A percentile compares a stretch with the other conserved stretches of the same genome.
phyloP scores from a whole-genome alignment of 768 basidiomycete species.

The Podaxis mareebaensis region DNA sequence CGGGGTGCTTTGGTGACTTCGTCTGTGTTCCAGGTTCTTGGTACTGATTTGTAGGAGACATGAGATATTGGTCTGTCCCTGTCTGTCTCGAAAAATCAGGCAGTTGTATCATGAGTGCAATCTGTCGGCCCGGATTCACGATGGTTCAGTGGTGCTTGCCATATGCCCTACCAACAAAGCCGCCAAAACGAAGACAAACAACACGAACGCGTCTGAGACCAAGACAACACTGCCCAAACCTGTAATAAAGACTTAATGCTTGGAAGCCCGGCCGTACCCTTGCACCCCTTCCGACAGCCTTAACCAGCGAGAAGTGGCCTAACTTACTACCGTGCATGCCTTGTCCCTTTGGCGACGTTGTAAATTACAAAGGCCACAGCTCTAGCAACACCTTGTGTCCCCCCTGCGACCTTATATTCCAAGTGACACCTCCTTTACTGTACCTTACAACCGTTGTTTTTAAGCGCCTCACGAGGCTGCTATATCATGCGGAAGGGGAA shows the following conservation, averaged over 20 bases:
- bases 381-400: slow-evolving; percentile 7
- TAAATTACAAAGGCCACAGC: background rate
- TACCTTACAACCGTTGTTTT: background rate
- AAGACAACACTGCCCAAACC: background rate
- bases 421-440: background rate
- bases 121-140: no score
- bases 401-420: slow-evolving; percentile 1
- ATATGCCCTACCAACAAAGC: background rate
- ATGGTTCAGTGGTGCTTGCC: no score
- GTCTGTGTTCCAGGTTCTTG: no score
- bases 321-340: background rate
- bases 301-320: background rate
- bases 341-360: slow-evolving; percentile 3
- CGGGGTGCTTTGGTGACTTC: no score
- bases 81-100: no score
- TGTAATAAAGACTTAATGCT: slow-evolving; percentile 7
- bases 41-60: no score
- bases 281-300: background rate
- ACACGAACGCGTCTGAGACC: background rate
- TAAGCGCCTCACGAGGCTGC: background rate
- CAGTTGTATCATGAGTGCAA: no score
- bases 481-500: slow-evolving; percentile 8
- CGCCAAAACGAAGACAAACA: background rate
- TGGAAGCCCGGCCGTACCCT: background rate
- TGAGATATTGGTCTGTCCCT: no score